Base-by-base conservation (phyloP, 2,329 filamentous ascomycete genomes). In the Cordyceps fumosorosea region DNA sequence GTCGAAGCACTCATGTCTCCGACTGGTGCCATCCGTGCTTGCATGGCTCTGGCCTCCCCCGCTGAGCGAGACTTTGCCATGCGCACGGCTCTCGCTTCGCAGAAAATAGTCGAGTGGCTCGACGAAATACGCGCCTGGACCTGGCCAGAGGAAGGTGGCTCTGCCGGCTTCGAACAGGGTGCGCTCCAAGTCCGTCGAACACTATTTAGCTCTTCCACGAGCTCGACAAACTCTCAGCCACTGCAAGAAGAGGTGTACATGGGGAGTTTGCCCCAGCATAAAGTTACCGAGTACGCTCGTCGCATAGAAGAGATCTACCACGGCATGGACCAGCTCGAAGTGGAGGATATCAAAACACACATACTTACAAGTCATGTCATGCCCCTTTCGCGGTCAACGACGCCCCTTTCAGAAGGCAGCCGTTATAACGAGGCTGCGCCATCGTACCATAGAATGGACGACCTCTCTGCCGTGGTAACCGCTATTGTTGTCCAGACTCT, bases 401-500 rank as follows among this genome's bases (percentile, higher is more conserved):
- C 74, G 11, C 75, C 76, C 3, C 66, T 73, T 42, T 71, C 73
- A 20, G 68, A 70, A 56, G 70, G 72, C 20, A 69, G 68, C 24
- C 68, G 64, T 37, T 65, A 65, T 3, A 68, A 80, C 76, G 44
- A 44, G 20, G n/a, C 58, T 3, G 32, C 51, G 26, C 51, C 58
- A 20, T 55, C 51, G 10, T 90, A 90, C 73, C 84, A 83, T 65
- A 87, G 84, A 64, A 85, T 98, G 80, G 92, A 95, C 68, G 95
- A 98, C 73, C 86, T 96, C 69, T 93, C 91, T 10, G 91, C 93
- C 26, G 83, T 98, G 53, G 84, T 98, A 62, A 97, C 95, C 1
- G 90, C 93, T 32, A 96, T 93, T 40, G 89, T 96, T 20, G 77
- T 99, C n/a, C 90, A 95, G 70, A 86, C 91, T 3, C 80, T 99